Base-by-base conservation (phyloP, 768 basidiomycete genomes). In the Kwoniella dendrophila region DNA sequence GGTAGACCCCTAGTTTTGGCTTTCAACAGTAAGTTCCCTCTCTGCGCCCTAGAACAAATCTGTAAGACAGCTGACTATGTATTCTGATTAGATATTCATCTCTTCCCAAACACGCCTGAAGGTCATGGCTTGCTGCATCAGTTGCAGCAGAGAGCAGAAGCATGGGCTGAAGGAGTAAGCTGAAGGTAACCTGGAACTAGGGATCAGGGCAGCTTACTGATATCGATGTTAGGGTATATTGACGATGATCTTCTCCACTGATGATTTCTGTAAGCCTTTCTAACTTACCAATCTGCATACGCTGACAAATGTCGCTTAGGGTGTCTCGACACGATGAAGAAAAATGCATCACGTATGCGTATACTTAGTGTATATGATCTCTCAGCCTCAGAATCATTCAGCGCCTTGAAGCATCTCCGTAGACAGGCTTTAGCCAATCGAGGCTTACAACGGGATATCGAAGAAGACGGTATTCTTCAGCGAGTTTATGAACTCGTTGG, bases 131-230 rank as follows among this genome's bases (percentile, higher is more conserved):
- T 93, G 81, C 81, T 96, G n/a, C 80, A 92, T 57, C 90, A 91
- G 70, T 83, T 93, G 18, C 92, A 93, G 73, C 90, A 90, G 72
- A 84, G 86, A 57, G 92, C 90, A 4, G 92, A 93, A 75, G 80
- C 87, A 5, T 94, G 93, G 90, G 86, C 88, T 4, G 87, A 88
- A 86, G 87, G 76, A 85, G 89, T 88, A 64, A 66, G 84, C 74
- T 30, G n/a, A 16, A 16, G n/a, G 30, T 20, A 16, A 10, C 14
- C 26, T 49, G 49, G 30, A 54, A 2, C 6, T 11, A 27, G 10
- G n/a, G 38, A 18, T n/a, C 29, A 24, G 8, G 12, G 24, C 16
- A 16, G 40, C 50, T 56, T 24, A 61, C n/a, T 7, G 24, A 4
- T 43, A 11, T 14, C 11, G 14, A 10, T 18, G 14, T 22, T 24